Evolutionary conservation across 2,329 filamentous ascomycete species (phyloP).

Genomic region (Aureobasidium namibiae): DNA sequence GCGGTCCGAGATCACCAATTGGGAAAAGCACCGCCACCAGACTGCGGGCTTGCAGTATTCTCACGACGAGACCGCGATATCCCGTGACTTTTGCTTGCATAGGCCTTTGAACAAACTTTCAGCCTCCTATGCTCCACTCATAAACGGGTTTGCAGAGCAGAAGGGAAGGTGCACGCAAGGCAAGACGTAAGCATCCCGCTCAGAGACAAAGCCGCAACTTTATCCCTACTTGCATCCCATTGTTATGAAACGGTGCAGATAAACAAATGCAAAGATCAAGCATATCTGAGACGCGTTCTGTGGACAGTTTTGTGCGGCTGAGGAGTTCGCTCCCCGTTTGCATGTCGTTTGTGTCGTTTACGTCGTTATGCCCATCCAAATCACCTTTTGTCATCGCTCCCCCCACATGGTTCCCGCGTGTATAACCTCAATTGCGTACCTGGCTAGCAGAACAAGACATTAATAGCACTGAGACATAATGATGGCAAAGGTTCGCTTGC

Average conservation of each 20-base stretch:
- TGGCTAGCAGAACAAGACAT: not conserved
- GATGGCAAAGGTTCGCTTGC: not conserved
- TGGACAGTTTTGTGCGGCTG: not conserved
- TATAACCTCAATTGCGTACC: not conserved
- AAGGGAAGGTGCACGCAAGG: not conserved
- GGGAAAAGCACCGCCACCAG: not conserved
- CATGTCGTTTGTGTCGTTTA: not conserved
- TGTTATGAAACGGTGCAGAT: slow-evolving; percentile 8
- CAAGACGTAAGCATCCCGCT: not conserved
- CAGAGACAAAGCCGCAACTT: not conserved
- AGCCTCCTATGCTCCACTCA: not conserved
- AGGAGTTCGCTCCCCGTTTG: not conserved
- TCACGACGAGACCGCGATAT: slow-evolving; percentile 1
- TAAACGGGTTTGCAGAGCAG: not conserved
- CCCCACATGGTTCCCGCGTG: slow-evolving; percentile 6
- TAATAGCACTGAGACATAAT: not conserved
- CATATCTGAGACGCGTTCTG: slow-evolving; percentile 6
- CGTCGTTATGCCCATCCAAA: not conserved
- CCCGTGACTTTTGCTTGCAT: not conserved
- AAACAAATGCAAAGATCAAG: not conserved
- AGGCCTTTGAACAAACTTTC: not conserved
- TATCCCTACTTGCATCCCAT: not conserved
- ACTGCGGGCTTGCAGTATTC: too few relatives aligned
- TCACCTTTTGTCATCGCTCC: too few relatives aligned
- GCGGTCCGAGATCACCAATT: not conserved